A percentile compares a stretch with the other conserved stretches of the same genome.
These are phyloP conservation scores for Prunus kanzakura DNA, from an alignment of 306 rosid species.

Conservation along the genomic window DNA sequence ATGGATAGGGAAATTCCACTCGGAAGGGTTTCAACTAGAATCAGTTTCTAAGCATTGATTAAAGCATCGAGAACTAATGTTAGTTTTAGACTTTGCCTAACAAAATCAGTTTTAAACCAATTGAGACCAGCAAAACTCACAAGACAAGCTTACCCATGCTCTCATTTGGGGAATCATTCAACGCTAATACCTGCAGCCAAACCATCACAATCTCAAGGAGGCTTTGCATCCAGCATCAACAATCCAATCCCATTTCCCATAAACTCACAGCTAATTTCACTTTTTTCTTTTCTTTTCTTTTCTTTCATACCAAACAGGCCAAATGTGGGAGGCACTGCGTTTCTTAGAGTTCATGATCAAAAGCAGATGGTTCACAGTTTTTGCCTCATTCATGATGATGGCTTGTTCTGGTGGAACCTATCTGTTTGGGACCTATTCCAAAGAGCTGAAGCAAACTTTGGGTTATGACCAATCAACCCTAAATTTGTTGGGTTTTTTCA, in stretches of 20 bases:
- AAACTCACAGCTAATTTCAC: too few relatives aligned
- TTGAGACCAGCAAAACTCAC: not conserved
- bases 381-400: slow-evolving; percentile 8
- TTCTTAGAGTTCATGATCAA: not conserved
- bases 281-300: too few relatives aligned
- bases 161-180: too few relatives aligned
- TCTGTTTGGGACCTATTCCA: slow-evolving; percentile 17
- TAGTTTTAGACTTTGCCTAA: not conserved
- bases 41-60: not conserved
- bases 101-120: too few relatives aligned
- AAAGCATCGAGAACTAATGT: not conserved
- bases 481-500: slow-evolving; percentile 15
- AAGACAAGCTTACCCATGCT: not conserved
- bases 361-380: slow-evolving; percentile 17
- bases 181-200: too few relatives aligned
- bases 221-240: not conserved
- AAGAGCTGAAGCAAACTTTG: slow-evolving; percentile 9
- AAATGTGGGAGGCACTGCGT: not conserved
- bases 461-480: slow-evolving; percentile 20
- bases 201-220: too few relatives aligned
- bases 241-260: not conserved
- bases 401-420: not conserved
- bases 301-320: not conserved
- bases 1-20: too few relatives aligned
- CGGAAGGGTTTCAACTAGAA: not conserved